Evolutionary conservation across 441 rosid genomes (phyloP), one percentile per base, ranked within the genome.

Genomic region (Corymbia calophylla): DNA sequence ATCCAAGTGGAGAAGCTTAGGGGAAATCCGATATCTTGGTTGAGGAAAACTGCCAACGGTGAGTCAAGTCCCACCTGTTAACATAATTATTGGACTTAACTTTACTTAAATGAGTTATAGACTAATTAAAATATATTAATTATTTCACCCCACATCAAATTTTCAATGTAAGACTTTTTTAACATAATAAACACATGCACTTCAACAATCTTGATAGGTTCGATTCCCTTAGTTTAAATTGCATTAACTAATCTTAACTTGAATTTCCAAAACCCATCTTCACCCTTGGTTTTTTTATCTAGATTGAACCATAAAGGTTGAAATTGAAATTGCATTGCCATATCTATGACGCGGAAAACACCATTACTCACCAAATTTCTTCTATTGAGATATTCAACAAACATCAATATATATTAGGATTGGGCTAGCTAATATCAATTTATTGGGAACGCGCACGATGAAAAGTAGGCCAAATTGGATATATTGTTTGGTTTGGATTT

Each of bases 1-100:
- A 32, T 32, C 13, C 14, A 68, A 73, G 27, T 10, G 29, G 9
- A 35, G 49, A 35, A 19, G 13, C 29, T 21, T 21, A 9, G 0
- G 2, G 19, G 3, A 70, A 70, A 18, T 68, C 14, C 0, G 4
- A 19, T 70, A 10, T 2, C 1, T 17, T 32, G 0, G 7, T 8
- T 1, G 12, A 0, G 12, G 3, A 21, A 19, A 23, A 73, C 21
- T 8, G 5, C 14, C 1, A 10, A 35, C 7, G 19, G 11, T 4
- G 27, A 73, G 48, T 44, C 5, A 15, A 70, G 27, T 73, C 16
- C 5, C 2, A 10, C 25, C 1, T 4, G 0, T 73, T 7, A 19
- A 39, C 29, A 39, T 6, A 11, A 21, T 2, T 8, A 39, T 39
- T 73, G 1, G 9, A 73, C 5, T 9, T 3, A 35, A 3, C 0